These are phyloP conservation scores for Parathielavia appendiculata DNA, from an alignment of 495 filamentous ascomycete species.

Conservation along the genomic window DNA sequence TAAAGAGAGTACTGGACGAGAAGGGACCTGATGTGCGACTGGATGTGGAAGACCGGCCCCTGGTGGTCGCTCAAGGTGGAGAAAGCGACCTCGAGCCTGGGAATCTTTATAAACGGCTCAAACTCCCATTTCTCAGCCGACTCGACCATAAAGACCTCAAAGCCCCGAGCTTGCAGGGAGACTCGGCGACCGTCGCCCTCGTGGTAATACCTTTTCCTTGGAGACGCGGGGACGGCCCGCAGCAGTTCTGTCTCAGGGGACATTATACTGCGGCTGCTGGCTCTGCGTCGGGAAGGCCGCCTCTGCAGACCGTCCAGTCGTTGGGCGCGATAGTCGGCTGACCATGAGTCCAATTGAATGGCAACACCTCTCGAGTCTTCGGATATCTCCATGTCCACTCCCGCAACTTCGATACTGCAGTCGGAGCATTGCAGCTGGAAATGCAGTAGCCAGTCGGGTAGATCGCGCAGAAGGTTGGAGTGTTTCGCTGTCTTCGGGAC, in stretches of 20 bases:
- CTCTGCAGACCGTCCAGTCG: conserved; percentile 53
- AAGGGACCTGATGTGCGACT: conserved; percentile 71
- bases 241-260: conserved; percentile 54
- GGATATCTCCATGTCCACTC: conserved; percentile 76
- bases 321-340: conserved; percentile 82
- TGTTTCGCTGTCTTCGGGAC: conserved; percentile 45
- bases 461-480: conserved; percentile 64
- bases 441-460: conserved; percentile 80
- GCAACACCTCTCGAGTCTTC: conserved; percentile 72
- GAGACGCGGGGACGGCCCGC: conserved; percentile 55
- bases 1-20: conserved; percentile 88
- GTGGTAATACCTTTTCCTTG: conserved; percentile 49
- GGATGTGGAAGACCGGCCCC: conserved; percentile 81
- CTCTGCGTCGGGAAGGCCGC: conserved; percentile 53
- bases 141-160: conserved; percentile 88
- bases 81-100: conserved; percentile 79
- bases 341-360: conserved; percentile 84
- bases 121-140: conserved; percentile 75
- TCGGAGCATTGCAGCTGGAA: conserved; percentile 82
- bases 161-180: conserved; percentile 68
- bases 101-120: conserved; percentile 80
- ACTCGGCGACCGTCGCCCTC: conserved; percentile 80
- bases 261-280: conserved; percentile 51
- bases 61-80: conserved; percentile 79
- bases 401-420: conserved; percentile 85